Evolutionary conservation across 2,329 filamentous ascomycete species (phyloP).

Genomic region (Chaetothyriales sp.): DNA sequence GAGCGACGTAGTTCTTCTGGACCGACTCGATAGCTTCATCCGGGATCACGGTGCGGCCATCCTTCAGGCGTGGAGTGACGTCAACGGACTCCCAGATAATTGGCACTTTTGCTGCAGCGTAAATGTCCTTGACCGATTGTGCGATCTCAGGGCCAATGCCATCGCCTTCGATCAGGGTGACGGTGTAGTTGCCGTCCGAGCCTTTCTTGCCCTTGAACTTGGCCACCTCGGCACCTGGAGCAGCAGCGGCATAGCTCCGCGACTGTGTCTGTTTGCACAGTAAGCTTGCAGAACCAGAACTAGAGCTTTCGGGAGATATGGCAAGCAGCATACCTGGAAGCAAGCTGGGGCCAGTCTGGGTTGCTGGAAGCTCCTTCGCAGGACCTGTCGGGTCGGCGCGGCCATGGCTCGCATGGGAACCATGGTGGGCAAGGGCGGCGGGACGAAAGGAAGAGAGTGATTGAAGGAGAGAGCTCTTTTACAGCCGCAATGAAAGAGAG

Average conservation of each 20-base stretch:
- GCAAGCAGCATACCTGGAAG: conserved; percentile 39
- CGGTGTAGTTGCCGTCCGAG: conserved; percentile 81
- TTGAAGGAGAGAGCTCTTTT: conserved; percentile 7
- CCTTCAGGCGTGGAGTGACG: conserved; percentile 81
- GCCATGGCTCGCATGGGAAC: conserved; percentile 66
- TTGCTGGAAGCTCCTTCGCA: conserved; percentile 46
- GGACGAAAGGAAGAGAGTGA: conserved; percentile 9
- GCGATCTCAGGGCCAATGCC: conserved; percentile 97
- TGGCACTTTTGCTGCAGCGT: conserved; percentile 85
- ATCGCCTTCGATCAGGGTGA: conserved; percentile 96
- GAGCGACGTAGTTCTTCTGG: conserved; percentile 85
- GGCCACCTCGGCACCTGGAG: conserved; percentile 55
- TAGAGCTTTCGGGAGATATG: neutral
- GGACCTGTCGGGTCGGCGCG: conserved; percentile 62
- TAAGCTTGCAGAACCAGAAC: neutral
- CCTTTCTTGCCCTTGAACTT: conserved; percentile 88
- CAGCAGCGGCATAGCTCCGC: conserved; percentile 44
- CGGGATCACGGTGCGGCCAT: conserved; percentile 91
- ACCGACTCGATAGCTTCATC: conserved; percentile 87
- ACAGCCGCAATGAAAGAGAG: neutral
- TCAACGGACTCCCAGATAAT: conserved; percentile 96
- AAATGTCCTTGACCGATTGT: conserved; percentile 97
- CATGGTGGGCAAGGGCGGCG: conserved; percentile 42
- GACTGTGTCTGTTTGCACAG: conserved; percentile 25
- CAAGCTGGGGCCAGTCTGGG: conserved; percentile 34